Evolutionary conservation across 2,329 filamentous ascomycete species (phyloP), one percentile per base, ranked within the genome.

Genomic region (Fusarium irregulare): DNA sequence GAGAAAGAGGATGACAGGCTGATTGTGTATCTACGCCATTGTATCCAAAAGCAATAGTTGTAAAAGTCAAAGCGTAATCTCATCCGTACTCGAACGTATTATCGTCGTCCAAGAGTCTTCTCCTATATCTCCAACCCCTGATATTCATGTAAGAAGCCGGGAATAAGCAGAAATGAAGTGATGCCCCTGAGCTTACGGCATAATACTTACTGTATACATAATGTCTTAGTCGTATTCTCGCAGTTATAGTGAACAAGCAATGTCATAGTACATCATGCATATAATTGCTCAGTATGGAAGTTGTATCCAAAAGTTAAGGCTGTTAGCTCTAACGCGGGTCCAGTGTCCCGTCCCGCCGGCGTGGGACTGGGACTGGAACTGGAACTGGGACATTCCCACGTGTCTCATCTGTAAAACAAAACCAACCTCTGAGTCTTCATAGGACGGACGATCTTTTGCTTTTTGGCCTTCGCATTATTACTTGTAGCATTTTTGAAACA

Each of bases 331-430:
- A 60, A 30, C 61, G 34, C n/a, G 25, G 41, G 51, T 42, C 51
- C 25, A 7, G 41, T 59, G 32, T 68, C 63, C 67, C 59, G 67
- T 70, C 58, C 68, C 68, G 51, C 51, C 34, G 51, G 55, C 51
- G 40, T 71, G 68, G 68, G 60, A 68, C 67, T 71, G 67, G 67
- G 60, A 68, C 67, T 71, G 68, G 68, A 54, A 67, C 67, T 68
- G 67, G 67, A 54, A 67, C 67, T 68, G 67, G 67, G 60, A 68
- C 67, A 27, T 40, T 61, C 42, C 50, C 68, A 70, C 67, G 67
- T 68, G 67, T 55, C 34, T 49, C 67, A 68, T 68, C 44, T 46
- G 28, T 50, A 20, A 27, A 59, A 50, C 59, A 70, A 34, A 47
- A 28, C 40, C 34, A 37, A 37, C 48, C 25, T 23, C 37, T 40